Evolutionary conservation across 352 stramenopile genomes (phyloP).

Genomic region (Pythium diclinum): DNA sequence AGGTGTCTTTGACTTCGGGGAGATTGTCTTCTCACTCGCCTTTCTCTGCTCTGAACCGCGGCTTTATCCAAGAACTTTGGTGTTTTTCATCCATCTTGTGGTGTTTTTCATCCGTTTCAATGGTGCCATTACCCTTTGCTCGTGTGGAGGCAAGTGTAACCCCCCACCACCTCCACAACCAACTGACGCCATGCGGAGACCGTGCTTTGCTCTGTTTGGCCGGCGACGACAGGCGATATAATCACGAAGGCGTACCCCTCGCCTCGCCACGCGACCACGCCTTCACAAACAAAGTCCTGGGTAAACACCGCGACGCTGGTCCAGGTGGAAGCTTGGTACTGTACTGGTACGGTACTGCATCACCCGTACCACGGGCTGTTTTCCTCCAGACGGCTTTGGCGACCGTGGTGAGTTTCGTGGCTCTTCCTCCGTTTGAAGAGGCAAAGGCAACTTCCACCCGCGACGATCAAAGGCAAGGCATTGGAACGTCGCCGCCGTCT

Average conservation of each 20-base stretch:
- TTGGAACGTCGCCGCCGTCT: neutral
- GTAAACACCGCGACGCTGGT: slow-evolving; percentile 13
- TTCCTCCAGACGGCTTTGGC: neutral
- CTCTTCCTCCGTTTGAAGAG: neutral
- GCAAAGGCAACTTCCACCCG: slow-evolving; percentile 16
- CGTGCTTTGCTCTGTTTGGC: neutral
- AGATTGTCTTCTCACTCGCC: too few species aligned
- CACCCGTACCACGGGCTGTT: neutral
- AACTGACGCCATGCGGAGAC: neutral
- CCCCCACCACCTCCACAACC: neutral
- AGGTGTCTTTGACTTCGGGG: too few species aligned
- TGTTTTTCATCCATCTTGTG: too few species aligned
- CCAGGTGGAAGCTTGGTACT: neutral
- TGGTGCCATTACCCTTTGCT: too few species aligned
- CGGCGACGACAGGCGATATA: slow-evolving; percentile 1
- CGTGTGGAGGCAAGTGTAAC: neutral
- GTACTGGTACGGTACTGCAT: neutral
- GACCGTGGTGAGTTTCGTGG: neutral
- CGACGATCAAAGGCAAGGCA: slow-evolving; percentile 1
- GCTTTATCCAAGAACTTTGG: too few species aligned
- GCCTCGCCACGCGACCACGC: neutral
- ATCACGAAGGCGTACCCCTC: neutral
- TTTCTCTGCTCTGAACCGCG: too few species aligned
- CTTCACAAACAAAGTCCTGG: slow-evolving; percentile 24
- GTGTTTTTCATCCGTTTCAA: too few species aligned